phyloP scores from a whole-genome alignment of 257 asterid species.

The Solanum chilense region DNA sequence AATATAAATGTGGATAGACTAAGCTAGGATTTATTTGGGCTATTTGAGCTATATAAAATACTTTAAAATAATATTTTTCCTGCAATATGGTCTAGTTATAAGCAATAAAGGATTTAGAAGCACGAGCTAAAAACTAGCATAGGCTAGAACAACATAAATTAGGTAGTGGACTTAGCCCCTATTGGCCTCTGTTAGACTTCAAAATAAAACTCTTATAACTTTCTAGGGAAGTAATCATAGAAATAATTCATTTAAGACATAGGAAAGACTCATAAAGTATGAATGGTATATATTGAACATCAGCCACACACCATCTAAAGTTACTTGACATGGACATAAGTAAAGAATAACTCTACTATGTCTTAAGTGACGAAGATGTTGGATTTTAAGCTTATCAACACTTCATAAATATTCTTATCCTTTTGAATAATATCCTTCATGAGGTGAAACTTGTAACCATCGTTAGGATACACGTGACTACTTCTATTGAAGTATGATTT shows the following conservation, averaged over 20 bases:
- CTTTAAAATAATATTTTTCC: neutral
- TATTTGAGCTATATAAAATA: neutral
- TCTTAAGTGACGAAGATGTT: neutral
- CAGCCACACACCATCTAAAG: neutral
- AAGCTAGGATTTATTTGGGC: neutral
- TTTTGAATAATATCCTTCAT: no score
- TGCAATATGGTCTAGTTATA: neutral
- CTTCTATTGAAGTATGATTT: neutral
- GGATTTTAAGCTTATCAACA: neutral
- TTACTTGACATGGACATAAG: neutral
- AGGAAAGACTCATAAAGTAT: neutral
- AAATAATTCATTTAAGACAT: neutral
- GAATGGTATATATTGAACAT: neutral
- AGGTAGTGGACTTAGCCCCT: neutral
- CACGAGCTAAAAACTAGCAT: neutral
- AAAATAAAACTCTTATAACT: neutral
- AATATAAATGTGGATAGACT: neutral
- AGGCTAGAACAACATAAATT: neutral
- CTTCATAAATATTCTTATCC: no score
- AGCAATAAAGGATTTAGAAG: neutral
- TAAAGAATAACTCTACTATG: neutral
- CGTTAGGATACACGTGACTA: neutral
- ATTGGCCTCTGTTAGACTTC: neutral
- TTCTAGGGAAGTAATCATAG: no score
- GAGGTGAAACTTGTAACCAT: neutral